phyloP scores from a whole-genome alignment of 164 flowering plant species.

The Piper betle region DNA sequence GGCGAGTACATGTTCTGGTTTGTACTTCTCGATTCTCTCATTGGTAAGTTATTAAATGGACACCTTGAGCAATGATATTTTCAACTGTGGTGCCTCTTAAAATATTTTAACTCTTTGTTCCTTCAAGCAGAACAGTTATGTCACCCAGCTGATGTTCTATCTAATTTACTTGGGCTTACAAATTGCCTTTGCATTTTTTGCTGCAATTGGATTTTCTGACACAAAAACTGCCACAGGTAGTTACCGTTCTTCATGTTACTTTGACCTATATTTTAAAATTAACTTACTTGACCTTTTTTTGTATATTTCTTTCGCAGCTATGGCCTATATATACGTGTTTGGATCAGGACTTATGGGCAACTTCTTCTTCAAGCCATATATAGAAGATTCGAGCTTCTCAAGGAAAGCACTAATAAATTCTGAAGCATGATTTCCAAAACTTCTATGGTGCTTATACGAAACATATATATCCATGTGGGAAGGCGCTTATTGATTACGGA shows the following conservation, averaged over 20 bases:
- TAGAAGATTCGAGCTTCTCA: conserved; percentile 55
- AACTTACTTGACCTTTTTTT: not conserved
- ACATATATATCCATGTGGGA: conserved; percentile 22
- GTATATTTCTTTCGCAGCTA: conserved; percentile 40
- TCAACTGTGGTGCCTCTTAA: not conserved
- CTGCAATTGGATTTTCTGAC: conserved; percentile 33
- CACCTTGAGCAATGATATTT: not conserved
- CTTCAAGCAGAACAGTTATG: conserved; percentile 43
- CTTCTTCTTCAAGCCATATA: conserved; percentile 42
- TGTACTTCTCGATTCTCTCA: conserved; percentile 15
- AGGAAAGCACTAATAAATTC: conserved; percentile 27
- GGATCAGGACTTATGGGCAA: conserved; percentile 59
- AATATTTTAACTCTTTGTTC: too few species aligned
- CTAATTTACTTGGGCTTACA: conserved; percentile 43
- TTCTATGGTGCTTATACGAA: not conserved
- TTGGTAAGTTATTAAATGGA: conserved; percentile 11
- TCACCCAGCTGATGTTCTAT: conserved; percentile 43
- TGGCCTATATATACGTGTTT: conserved; percentile 43
- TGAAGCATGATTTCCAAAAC: not conserved
- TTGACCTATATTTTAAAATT: not conserved
- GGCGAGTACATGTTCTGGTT: conserved; percentile 18
- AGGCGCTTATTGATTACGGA: conserved; percentile 53
- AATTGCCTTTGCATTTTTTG: conserved; percentile 42
- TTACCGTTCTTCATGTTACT: not conserved
- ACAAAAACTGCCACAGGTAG: conserved; percentile 47